Base-by-base conservation (phyloP, 306 rosid species). In the Casuarina cunninghamiana region DNA sequence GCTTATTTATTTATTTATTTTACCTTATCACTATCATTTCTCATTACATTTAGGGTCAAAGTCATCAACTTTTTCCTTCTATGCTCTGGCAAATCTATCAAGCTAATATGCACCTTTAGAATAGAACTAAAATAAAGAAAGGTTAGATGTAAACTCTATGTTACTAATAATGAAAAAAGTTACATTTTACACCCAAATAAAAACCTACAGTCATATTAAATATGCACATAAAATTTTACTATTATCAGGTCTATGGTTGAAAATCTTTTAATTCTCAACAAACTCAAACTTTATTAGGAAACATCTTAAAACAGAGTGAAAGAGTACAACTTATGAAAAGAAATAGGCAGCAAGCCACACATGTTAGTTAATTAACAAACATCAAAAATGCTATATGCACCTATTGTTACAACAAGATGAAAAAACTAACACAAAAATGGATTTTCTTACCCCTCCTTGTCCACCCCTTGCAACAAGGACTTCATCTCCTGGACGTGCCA, bases 11-110 rank as follows among this genome's bases (percentile, higher is more conserved):
- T n/a, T n/a, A n/a, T n/a, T n/a, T n/a, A n/a, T 54, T 46, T 72
- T 81, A 96, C 99, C 97, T 96, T 96, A 75, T 90, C 99, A 44
- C 85, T 87, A 49, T 91, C 97, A 88, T 96, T 98, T 83, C 96
- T 88, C 97, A 96, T 86, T 81, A 93, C 93, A 86, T 95, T 95
- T 75, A 91, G 76, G 44, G 97, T 89, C 87, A 86, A 81, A 80
- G 89, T 68, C 97, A 88, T 91, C 84, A 84, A 38, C 87, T 75
- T 90, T 83, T 91, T 93, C 86, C 71, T 86, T 77, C 84, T 81
- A 61, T 76, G 80, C 67, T 82, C 90, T 37, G 96, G 97, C 74
- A 77, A 77, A 82, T 88, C 97, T 78, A 93, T 67, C 91, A 93
- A 80, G 88, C 99, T 88, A 79, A 93, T 90, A 97, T 95, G 89